Base-by-base conservation (phyloP, 2,329 filamentous ascomycete species). In the Aspergillus sergii region DNA sequence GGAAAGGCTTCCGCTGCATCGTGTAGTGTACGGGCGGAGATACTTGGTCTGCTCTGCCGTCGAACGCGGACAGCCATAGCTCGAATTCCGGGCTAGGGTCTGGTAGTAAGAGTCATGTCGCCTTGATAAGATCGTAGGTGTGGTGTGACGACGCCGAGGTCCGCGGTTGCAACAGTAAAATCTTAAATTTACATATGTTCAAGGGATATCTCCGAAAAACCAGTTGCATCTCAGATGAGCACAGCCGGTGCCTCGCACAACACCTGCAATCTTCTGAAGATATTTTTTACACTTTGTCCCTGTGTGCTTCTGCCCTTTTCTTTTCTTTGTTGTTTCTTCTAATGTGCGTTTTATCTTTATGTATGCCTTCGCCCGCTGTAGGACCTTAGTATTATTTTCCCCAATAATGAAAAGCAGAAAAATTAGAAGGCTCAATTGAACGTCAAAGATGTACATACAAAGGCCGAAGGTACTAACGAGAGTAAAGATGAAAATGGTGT, bases 391-490 rank as follows among this genome's bases (percentile, higher is more conserved):
- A 11, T 32, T 28, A 30, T 32, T 30, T 23, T n/a, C 16, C 14
- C 28, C 6, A 5, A 11, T 14, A 39, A 23, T n/a, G 21, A 26
- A 19, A 30, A 55, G 34, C n/a, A 16, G 11, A 12, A 14, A 28
- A 55, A 26, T 55, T 39, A 39, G 51, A 55, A 21, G 51, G 51
- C 51, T 55, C 51, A 39, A 55, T 55, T 55, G 51, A 55, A 55
- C 51, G 51, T 55, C 36, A 55, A n/a, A 55, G 51, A 55, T 55
- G 51, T 55, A 55, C 51, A 55, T 55, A 55, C 51, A 55, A 55
- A 60, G n/a, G 21, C 21, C 34, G 59, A 58, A 63, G 61, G 34
- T 46, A 43, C 43, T 32, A 63, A 56, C 21, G 57, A 36, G 57
- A 50, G 48, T 43, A 50, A 48, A 50, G 21, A 36, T 55, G 32